A percentile compares a stretch with the other conserved stretches of the same genome.
phyloP scores from a whole-genome alignment of 2,329 filamentous ascomycete species.

The Stagonosporopsis tanaceti region DNA sequence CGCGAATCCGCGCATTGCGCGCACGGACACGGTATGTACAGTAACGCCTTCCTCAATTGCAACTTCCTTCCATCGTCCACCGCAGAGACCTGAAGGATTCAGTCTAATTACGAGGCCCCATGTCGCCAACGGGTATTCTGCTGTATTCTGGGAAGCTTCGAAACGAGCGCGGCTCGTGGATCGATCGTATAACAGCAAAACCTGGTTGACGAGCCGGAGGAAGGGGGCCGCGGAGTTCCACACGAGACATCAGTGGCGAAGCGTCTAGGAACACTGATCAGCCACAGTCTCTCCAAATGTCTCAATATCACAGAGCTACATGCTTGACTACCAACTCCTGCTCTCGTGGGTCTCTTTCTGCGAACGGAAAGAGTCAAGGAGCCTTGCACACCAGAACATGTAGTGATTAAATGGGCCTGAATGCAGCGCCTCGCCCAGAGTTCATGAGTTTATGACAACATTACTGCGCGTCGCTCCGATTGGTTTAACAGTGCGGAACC shows the following conservation, averaged over 20 bases:
- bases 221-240: background rate
- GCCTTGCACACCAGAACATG: too few relatives aligned
- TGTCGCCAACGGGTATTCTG: background rate
- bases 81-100: slow-evolving; percentile 4
- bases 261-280: background rate
- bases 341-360: background rate
- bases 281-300: background rate
- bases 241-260: background rate
- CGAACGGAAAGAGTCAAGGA: background rate
- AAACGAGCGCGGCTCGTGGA: background rate
- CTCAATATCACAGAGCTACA: background rate
- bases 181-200: background rate
- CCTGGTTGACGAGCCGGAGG: background rate
- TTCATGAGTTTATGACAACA: background rate
- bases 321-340: background rate
- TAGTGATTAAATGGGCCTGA: background rate
- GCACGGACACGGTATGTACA: too few relatives aligned
- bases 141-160: background rate
- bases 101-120: background rate
- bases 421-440: background rate
- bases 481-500: background rate
- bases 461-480: background rate
- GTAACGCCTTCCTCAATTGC: background rate
- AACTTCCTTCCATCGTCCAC: background rate
- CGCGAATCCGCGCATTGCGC: too few relatives aligned